Evolutionary conservation across 2,329 filamentous ascomycete species (phyloP).

Genomic region (Cyphellophora attinorum): DNA sequence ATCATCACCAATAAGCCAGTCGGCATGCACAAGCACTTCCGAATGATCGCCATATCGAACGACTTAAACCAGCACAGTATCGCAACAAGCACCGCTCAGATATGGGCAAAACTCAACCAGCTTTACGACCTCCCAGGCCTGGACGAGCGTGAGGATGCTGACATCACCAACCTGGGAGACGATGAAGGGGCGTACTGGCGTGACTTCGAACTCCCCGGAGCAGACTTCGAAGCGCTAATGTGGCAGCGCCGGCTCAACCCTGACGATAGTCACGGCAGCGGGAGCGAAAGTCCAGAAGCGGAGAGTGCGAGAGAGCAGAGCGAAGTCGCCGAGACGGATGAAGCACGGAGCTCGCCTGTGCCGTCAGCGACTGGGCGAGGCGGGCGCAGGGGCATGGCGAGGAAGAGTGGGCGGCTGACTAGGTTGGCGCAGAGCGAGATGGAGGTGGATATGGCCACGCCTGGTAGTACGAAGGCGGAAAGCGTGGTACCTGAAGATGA

Average conservation of each 20-base stretch:
- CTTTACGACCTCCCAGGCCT: constrained; percentile 80
- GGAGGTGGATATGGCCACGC: constrained; percentile 19
- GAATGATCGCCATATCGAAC: constrained; percentile 77
- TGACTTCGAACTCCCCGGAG: constrained; percentile 54
- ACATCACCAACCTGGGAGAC: constrained; percentile 48
- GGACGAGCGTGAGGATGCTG: constrained; percentile 66
- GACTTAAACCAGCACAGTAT: constrained; percentile 56
- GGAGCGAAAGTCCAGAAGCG: constrained; percentile 6
- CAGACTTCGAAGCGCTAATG: constrained; percentile 38
- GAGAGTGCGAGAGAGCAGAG: constrained; percentile 35
- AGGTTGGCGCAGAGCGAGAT: constrained; percentile 31
- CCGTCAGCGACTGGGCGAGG: constrained; percentile 19
- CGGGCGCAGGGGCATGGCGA: neutral
- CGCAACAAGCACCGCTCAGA: constrained; percentile 65
- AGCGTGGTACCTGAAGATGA: constrained; percentile 28
- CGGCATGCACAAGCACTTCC: constrained; percentile 89
- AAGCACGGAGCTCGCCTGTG: constrained; percentile 21
- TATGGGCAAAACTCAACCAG: constrained; percentile 77
- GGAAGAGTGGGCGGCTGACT: constrained; percentile 22
- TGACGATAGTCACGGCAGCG: constrained; percentile 6
- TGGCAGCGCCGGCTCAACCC: constrained; percentile 36
- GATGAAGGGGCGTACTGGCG: constrained; percentile 44
- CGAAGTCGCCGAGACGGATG: constrained; percentile 38
- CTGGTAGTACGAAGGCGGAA: constrained; percentile 19
- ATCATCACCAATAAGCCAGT: constrained; percentile 96